phyloP scores from a whole-genome alignment of 1,284 basidiomycete genomes.

The Rhodotorula sp. region DNA sequence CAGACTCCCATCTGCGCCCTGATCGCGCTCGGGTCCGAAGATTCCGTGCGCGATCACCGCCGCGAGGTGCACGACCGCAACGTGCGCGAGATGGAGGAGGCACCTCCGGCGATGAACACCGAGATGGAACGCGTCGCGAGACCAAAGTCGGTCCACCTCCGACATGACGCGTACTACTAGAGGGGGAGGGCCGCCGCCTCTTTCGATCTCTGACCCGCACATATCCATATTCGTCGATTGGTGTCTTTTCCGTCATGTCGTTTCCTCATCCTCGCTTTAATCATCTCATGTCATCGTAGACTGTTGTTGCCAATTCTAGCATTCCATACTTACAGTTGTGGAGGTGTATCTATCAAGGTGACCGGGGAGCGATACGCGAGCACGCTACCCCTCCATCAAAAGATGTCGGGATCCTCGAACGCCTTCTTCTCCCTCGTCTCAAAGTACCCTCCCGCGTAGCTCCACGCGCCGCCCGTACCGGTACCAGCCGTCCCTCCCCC shows the following conservation, averaged over 20 bases:
- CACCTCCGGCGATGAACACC: constrained; percentile 24
- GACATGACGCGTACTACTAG: neutral
- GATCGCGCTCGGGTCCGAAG: constrained; percentile 41
- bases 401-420: constrained; percentile 38
- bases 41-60: constrained; percentile 33
- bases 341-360: neutral
- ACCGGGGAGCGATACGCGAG: neutral
- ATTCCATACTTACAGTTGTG: neutral
- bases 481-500: constrained; percentile 41
- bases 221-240: neutral
- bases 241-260: neutral
- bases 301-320: neutral
- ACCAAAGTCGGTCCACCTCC: constrained; percentile 6
- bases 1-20: constrained; percentile 35
- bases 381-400: neutral
- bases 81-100: constrained; percentile 32
- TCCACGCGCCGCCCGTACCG: neutral
- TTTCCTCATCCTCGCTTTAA: too few species aligned
- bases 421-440: constrained; percentile 27
- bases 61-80: constrained; percentile 29
- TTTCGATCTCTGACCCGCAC: neutral
- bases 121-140: constrained; percentile 24
- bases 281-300: too few species aligned
- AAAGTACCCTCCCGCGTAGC: neutral
- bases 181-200: neutral